phyloP scores from a whole-genome alignment of 371 early-diverging fungal genomes.

The Haplosporangium sp. region DNA sequence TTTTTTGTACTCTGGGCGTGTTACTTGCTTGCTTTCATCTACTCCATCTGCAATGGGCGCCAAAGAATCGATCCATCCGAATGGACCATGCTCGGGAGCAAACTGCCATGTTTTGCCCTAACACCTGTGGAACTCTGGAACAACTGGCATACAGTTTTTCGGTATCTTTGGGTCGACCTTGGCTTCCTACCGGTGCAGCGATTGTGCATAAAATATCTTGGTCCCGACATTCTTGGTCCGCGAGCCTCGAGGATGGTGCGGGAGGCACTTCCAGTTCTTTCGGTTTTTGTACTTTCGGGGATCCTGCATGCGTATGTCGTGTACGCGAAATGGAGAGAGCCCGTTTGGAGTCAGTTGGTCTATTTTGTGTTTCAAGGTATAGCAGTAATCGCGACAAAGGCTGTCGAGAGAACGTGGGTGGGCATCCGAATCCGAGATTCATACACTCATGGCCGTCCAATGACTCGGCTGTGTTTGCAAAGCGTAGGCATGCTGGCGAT shows the following conservation, averaged over 20 bases:
- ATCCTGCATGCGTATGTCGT: conserved; percentile 40
- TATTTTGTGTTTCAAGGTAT: conserved; percentile 39
- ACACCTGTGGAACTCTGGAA: conserved; percentile 42
- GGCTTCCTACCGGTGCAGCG: conserved; percentile 32
- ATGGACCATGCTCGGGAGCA: conserved; percentile 37
- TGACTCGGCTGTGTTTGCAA: neutral
- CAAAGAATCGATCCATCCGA: conserved; percentile 13
- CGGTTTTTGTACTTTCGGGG: conserved; percentile 35
- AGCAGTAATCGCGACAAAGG: conserved; percentile 29
- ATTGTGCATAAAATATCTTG: conserved; percentile 9
- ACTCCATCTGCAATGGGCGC: conserved; percentile 13
- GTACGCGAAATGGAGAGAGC: conserved; percentile 30
- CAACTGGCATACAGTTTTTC: conserved; percentile 48
- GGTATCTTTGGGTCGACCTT: conserved; percentile 49
- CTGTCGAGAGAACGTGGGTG: conserved; percentile 9
- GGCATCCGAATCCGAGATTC: conserved; percentile 6
- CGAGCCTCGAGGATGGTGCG: neutral
- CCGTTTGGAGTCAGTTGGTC: conserved; percentile 27
- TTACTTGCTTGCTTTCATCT: conserved; percentile 16
- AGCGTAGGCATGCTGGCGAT: conserved; percentile 18
- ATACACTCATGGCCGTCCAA: conserved; percentile 5
- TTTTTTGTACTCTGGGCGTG: conserved; percentile 15
- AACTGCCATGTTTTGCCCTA: conserved; percentile 37
- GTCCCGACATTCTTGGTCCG: conserved; percentile 16
- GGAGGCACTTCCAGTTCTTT: conserved; percentile 22